These are phyloP conservation scores for Cadophora sp. DNA, from an alignment of 2,329 filamentous ascomycete genomes.

Conservation along the genomic window DNA sequence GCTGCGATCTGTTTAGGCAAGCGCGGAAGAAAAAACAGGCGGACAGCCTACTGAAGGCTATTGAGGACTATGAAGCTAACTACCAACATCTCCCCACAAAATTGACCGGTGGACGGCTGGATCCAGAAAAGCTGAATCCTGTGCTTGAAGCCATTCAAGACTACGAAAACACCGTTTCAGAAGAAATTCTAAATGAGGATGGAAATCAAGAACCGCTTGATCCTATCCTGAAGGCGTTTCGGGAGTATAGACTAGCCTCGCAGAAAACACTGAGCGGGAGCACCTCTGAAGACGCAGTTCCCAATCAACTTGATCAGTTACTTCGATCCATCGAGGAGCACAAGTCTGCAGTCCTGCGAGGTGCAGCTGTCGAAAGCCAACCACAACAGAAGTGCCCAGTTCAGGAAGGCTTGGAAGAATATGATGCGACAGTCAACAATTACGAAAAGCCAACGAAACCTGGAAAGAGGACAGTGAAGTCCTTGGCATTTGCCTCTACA, in stretches of 20 bases:
- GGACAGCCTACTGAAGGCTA: conserved; percentile 17
- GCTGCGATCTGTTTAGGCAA: background rate
- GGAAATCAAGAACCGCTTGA: conserved; percentile 15
- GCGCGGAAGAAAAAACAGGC: conserved; percentile 16
- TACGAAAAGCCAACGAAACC: conserved; percentile 15
- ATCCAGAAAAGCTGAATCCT: conserved; percentile 16
- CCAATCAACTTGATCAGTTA: conserved; percentile 1
- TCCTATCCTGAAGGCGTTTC: conserved; percentile 20
- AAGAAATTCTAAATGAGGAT: background rate
- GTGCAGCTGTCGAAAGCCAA: background rate
- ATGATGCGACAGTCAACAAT: conserved; percentile 26
- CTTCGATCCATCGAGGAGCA: conserved; percentile 12
- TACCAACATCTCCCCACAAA: conserved; percentile 1
- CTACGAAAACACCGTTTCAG: conserved; percentile 9
- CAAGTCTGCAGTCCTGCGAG: background rate
- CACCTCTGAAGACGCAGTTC: background rate
- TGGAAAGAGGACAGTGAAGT: conserved; percentile 5
- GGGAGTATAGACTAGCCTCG: conserved; percentile 11
- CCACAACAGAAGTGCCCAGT: conserved; percentile 9
- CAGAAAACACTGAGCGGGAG: background rate
- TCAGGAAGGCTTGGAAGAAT: conserved; percentile 25
- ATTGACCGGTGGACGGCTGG: background rate
- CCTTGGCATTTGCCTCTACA: conserved; percentile 9
- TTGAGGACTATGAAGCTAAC: conserved; percentile 24
- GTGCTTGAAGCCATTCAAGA: conserved; percentile 22